phyloP scores from a whole-genome alignment of 805 yeast genomes.

The Schwanniomyces occidentalis region DNA sequence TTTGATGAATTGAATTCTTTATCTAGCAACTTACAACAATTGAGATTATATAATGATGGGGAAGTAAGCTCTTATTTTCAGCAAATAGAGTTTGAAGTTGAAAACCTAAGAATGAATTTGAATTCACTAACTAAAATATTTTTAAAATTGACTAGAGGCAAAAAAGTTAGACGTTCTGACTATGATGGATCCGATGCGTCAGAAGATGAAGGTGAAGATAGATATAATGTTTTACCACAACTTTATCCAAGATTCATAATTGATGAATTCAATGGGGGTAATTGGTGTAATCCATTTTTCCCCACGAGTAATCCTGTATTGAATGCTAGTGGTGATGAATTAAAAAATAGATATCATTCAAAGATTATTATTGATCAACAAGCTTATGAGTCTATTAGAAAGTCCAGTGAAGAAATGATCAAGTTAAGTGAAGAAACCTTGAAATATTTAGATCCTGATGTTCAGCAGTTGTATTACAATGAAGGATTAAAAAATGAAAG shows the following conservation, averaged over 20 bases:
- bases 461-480: conserved; percentile 38
- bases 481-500: conserved; percentile 36
- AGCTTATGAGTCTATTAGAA: conserved; percentile 40
- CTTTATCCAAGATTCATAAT: conserved; percentile 67
- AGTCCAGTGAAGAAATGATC: conserved; percentile 37
- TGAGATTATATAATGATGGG: conserved; percentile 6
- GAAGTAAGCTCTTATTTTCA: conserved; percentile 29
- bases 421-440: conserved; percentile 43
- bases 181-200: conserved; percentile 41
- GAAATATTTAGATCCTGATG: conserved; percentile 35
- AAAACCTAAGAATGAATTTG: conserved; percentile 33
- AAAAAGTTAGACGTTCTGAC: conserved; percentile 30
- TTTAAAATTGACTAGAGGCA: conserved; percentile 31
- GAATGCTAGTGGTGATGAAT: conserved; percentile 44
- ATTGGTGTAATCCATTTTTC: conserved; percentile 72
- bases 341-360: conserved; percentile 40
- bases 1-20: conserved; percentile 9
- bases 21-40: neutral
- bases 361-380: conserved; percentile 53
- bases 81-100: conserved; percentile 41
- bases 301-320: conserved; percentile 35
- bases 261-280: conserved; percentile 74
- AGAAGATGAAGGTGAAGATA: conserved; percentile 34
- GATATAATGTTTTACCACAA: conserved; percentile 54
- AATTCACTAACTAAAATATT: conserved; percentile 29